Percentiles rank a stretch among this genome's conserved stretches.
Evolutionary conservation across 768 basidiomycete genomes (phyloP).

Genomic region (Suillus sp.): DNA sequence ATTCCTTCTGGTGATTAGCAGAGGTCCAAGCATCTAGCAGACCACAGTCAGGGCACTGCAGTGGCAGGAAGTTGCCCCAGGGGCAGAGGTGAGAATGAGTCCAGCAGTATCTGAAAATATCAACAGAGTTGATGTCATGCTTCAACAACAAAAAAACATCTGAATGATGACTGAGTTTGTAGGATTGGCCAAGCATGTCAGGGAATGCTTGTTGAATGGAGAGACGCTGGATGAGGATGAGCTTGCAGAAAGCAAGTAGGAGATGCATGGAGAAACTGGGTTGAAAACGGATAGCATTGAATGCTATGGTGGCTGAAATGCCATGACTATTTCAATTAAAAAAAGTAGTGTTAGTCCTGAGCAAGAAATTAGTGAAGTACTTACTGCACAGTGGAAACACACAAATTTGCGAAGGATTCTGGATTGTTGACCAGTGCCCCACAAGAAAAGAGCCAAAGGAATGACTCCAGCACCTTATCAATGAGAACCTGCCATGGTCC

Average conservation of each 20-base stretch:
- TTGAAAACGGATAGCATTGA: neutral
- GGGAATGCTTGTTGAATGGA: neutral
- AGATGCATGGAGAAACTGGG: neutral
- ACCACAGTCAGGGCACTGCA: neutral
- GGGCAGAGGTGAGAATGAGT: neutral
- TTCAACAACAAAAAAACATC: neutral
- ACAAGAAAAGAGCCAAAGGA: constrained; percentile 1
- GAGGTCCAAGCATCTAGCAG: neutral
- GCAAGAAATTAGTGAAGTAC: neutral
- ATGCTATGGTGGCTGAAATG: neutral
- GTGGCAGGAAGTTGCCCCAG: neutral
- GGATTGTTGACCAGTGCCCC: neutral
- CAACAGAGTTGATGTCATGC: neutral
- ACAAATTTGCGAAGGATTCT: neutral
- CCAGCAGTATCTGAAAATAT: neutral
- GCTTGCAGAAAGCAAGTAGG: neutral
- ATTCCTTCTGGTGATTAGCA: neutral
- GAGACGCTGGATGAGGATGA: neutral
- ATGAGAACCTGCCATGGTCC: neutral
- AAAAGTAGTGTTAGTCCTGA: neutral
- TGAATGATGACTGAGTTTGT: neutral
- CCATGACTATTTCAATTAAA: neutral
- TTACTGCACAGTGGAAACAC: neutral
- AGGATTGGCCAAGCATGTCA: neutral
- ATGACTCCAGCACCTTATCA: neutral